Conservation (phyloP, 108 stramenopile genomes). For the Pseudonitzschia pungens region DNA sequence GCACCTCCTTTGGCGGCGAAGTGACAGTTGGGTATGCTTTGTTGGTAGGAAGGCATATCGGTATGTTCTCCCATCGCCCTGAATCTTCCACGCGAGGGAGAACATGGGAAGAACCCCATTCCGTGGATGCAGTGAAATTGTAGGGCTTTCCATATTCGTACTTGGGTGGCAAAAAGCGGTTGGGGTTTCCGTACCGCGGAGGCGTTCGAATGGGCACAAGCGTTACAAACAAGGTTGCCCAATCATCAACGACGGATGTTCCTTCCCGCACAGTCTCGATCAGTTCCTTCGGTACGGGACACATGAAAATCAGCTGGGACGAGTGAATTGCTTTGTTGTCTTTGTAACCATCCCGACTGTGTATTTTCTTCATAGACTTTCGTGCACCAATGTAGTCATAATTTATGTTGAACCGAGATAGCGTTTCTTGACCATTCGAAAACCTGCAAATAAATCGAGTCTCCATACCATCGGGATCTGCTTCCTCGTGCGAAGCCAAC, state of each 20-base stretch:
- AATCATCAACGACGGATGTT: slow-evolving; percentile 45
- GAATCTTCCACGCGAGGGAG: slow-evolving; percentile 76
- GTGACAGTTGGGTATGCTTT: slow-evolving; percentile 21
- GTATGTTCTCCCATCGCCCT: slow-evolving; percentile 89
- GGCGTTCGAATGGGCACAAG: slow-evolving; percentile 84
- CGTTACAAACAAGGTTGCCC: slow-evolving; percentile 68
- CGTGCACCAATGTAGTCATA: slow-evolving; percentile 68
- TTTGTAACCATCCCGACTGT: slow-evolving; percentile 37
- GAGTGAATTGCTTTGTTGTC: slow-evolving; percentile 48
- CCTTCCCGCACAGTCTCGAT: slow-evolving; percentile 54
- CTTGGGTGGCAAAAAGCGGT: slow-evolving; percentile 59
- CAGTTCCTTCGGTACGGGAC: slow-evolving; percentile 70
- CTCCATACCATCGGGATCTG: slow-evolving; percentile 72
- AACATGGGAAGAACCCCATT: slow-evolving; percentile 70
- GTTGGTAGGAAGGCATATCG: slow-evolving; percentile 54
- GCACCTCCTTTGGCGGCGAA: not conserved
- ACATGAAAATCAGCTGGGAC: slow-evolving; percentile 74
- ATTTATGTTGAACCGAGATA: slow-evolving; percentile 64
- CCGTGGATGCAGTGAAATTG: slow-evolving; percentile 46
- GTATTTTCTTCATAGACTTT: slow-evolving; percentile 41
- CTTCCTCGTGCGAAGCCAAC: slow-evolving; percentile 71
- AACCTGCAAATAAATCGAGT: slow-evolving; percentile 91
- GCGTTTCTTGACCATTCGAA: slow-evolving; percentile 59
- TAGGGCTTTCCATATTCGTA: slow-evolving; percentile 34
- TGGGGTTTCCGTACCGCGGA: slow-evolving; percentile 70